Base-by-base conservation (phyloP, 2,329 filamentous ascomycete genomes). In the Emergomyces pasteurianus region DNA sequence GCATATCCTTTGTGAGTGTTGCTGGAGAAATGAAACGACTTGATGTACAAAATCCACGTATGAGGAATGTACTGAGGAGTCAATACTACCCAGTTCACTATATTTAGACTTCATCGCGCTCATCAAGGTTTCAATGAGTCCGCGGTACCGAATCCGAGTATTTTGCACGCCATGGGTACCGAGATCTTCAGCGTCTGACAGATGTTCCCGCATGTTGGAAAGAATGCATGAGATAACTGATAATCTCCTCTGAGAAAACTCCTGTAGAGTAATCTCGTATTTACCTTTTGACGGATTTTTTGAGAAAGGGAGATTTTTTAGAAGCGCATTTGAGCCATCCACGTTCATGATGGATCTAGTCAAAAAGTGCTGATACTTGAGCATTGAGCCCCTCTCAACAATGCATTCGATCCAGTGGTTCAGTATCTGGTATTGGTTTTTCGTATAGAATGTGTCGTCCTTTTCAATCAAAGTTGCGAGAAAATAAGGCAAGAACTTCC, bases 21-120 rank as follows among this genome's bases (percentile, higher is more conserved):
- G 82, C 66, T 86, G 84, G 54, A 86, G 70, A 63, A 81, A 81
- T 23, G 80, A 78, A 2, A 87, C 78, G 2, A 86, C 75, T 18
- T 76, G 73, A 62, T 87, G 84, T 5, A 86, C 83, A 66, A 87
- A 86, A 10, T 79, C 75, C 7, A 86, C 81, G 66, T 86, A 86
- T 2, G 77, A 74, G 12, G 83, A 80, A 56, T 78, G 78, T 2
- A 67, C 68, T 52, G 68, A 63, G 31, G 68, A 66, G 43, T 65
- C 64, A 9, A 68, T 68, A 49, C 67, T 72, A 3, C 77, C 75
- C 6, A 84, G 72, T 62, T 84, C 81, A 61, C 80, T 77, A 62
- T 85, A 86, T 61, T 85, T 85, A 43, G 72, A 72, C 67, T 82
- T 84, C 83, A 87, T 86, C 1, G 80, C 74, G 8, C 72, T 72